Percentiles rank a stretch among this genome's conserved stretches.
These are phyloP conservation scores for Tephrocybe rancida DNA, from an alignment of 768 basidiomycete genomes.

Conservation along the genomic window DNA sequence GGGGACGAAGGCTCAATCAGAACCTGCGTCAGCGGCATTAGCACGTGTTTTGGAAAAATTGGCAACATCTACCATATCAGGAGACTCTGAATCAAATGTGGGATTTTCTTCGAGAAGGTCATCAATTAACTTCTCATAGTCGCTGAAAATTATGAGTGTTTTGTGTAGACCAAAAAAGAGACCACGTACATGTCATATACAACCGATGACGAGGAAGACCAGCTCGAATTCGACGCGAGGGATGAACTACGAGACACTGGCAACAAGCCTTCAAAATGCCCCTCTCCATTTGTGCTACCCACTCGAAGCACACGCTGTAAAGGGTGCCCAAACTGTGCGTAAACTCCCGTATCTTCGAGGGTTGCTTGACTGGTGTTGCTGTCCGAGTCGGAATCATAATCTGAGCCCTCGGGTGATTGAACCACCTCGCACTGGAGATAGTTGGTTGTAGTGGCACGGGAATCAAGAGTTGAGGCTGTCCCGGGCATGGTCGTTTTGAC, in stretches of 20 bases:
- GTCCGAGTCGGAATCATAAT: slow-evolving; percentile 16
- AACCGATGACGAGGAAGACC: slow-evolving; percentile 30
- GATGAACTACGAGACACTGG: slow-evolving; percentile 21
- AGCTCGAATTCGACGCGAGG: slow-evolving; percentile 23
- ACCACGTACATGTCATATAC: slow-evolving; percentile 30
- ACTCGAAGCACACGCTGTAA: slow-evolving; percentile 35
- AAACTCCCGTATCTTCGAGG: slow-evolving; percentile 28
- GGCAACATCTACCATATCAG: slow-evolving; percentile 19
- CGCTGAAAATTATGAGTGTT: slow-evolving; percentile 15
- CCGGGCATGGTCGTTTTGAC: too few species aligned
- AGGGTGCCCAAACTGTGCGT: slow-evolving; percentile 31
- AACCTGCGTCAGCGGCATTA: slow-evolving; percentile 23
- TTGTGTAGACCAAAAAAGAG: not conserved
- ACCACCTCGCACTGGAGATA: slow-evolving; percentile 21
- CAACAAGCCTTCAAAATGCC: slow-evolving; percentile 15
- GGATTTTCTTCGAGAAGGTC: slow-evolving; percentile 27
- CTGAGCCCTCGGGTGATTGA: slow-evolving; percentile 22
- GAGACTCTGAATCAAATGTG: slow-evolving; percentile 17
- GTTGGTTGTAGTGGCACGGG: not conserved
- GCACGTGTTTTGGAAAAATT: not conserved
- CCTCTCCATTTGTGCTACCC: slow-evolving; percentile 26
- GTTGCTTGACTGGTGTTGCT: slow-evolving; percentile 31
- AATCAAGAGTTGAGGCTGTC: not conserved
- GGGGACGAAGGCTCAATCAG: slow-evolving; percentile 31
- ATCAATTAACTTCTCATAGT: slow-evolving; percentile 34